A percentile compares a stretch with the other conserved stretches of the same genome.
Evolutionary conservation across 2,329 filamentous ascomycete species (phyloP).

Genomic region (Proliferodiscus dingleyae): DNA sequence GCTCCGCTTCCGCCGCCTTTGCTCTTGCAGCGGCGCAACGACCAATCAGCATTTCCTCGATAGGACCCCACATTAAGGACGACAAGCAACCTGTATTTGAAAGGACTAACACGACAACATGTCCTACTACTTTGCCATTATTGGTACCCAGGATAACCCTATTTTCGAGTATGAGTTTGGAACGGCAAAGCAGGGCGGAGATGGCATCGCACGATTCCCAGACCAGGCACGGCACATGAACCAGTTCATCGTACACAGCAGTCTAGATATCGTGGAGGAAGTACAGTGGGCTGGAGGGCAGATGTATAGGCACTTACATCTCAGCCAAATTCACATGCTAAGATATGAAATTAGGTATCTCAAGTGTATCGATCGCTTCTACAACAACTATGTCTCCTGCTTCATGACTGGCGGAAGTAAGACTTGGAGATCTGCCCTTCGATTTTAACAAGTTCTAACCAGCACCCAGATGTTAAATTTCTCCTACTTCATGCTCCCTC

Average conservation of each 20-base stretch:
- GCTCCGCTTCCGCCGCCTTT: too few relatives aligned
- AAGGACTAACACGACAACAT: constrained; percentile 43
- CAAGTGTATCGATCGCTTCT: constrained; percentile 94
- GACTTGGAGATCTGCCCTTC: constrained; percentile 13
- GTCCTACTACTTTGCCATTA: constrained; percentile 98
- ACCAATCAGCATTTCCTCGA: constrained; percentile 21
- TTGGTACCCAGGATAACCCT: constrained; percentile 92
- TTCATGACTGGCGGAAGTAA: constrained; percentile 81
- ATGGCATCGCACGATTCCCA: constrained; percentile 83
- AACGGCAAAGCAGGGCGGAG: constrained; percentile 91
- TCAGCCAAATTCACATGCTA: constrained; percentile 3
- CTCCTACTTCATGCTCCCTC: constrained; percentile 84
- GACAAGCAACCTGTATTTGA: background rate
- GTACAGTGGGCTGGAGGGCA: constrained; percentile 86
- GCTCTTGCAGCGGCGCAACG: constrained; percentile 9
- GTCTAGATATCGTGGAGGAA: constrained; percentile 92
- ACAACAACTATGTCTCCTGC: constrained; percentile 90
- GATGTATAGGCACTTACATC: constrained; percentile 53
- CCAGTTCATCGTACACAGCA: constrained; percentile 94
- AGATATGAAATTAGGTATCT: constrained; percentile 63
- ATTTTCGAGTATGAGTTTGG: constrained; percentile 97
- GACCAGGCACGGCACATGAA: constrained; percentile 90
- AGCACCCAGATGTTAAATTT: constrained; percentile 69
- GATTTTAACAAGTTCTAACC: constrained; percentile 5
- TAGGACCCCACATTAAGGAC: background rate